phyloP scores from a whole-genome alignment of 2,329 filamentous ascomycete species.

The Davidsoniella virescens region DNA sequence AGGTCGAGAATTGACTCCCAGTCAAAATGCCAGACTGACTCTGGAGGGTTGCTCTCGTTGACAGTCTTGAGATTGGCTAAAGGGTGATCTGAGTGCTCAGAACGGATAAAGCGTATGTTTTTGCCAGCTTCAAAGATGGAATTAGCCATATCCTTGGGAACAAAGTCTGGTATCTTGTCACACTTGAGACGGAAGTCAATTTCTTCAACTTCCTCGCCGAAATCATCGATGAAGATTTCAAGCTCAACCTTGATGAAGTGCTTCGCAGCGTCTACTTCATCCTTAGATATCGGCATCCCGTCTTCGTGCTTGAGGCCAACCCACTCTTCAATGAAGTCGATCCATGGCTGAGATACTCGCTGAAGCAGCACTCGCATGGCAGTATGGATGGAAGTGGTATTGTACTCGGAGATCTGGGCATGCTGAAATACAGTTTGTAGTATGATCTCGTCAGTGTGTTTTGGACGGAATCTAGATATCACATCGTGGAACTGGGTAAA shows the following conservation, averaged over 20 bases:
- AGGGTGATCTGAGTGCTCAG: conserved; percentile 55
- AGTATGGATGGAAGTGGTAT: conserved; percentile 41
- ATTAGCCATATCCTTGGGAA: conserved; percentile 51
- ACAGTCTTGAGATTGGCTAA: conserved; percentile 39
- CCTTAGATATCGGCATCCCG: conserved; percentile 35
- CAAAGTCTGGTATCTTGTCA: conserved; percentile 52
- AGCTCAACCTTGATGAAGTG: conserved; percentile 45
- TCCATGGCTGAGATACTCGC: conserved; percentile 47
- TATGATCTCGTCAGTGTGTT: conserved; percentile 41
- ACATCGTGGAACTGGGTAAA: conserved; percentile 36
- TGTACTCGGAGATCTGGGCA: conserved; percentile 47
- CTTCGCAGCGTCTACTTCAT: conserved; percentile 28
- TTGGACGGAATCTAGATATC: conserved; percentile 28
- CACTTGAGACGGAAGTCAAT: conserved; percentile 47
- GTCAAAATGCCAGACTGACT: conserved; percentile 50
- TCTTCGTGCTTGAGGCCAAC: conserved; percentile 49
- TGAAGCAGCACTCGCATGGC: conserved; percentile 52
- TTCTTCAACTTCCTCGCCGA: conserved; percentile 39
- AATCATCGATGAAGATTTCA: conserved; percentile 39
- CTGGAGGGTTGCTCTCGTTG: conserved; percentile 33
- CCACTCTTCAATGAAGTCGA: conserved; percentile 55
- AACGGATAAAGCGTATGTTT: conserved; percentile 56
- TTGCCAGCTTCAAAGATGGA: conserved; percentile 65
- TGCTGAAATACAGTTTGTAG: conserved; percentile 46
- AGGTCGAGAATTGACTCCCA: conserved; percentile 53